Evolutionary conservation across 169 alveolate species (phyloP).

Genomic region (Plasmodium vinckei): DNA sequence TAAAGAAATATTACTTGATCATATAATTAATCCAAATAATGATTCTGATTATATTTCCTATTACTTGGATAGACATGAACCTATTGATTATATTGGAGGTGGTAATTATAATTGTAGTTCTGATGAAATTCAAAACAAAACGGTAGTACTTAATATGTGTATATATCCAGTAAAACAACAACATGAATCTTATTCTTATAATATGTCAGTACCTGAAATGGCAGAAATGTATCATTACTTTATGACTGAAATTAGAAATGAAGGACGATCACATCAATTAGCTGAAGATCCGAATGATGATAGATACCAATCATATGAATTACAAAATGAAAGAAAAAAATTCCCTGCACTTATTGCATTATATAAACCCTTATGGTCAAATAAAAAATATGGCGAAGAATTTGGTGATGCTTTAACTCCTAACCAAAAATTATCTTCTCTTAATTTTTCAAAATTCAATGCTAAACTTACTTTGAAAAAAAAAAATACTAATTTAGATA

Average conservation of each 20-base stretch:
- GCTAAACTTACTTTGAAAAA: constrained; percentile 23
- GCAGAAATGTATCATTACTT: constrained; percentile 85
- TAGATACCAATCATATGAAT: constrained; percentile 77
- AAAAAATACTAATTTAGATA: neutral
- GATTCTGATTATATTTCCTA: constrained; percentile 65
- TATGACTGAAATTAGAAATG: constrained; percentile 83
- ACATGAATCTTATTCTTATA: constrained; percentile 52
- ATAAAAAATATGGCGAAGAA: constrained; percentile 85
- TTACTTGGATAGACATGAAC: constrained; percentile 60
- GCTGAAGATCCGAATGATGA: constrained; percentile 78
- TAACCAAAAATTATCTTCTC: constrained; percentile 51
- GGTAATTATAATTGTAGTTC: constrained; percentile 44
- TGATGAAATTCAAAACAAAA: constrained; percentile 65
- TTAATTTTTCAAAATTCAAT: constrained; percentile 23
- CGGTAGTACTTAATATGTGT: constrained; percentile 70
- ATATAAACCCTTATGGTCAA: constrained; percentile 85
- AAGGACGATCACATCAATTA: constrained; percentile 81
- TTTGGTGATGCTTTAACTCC: constrained; percentile 84
- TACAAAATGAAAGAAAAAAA: constrained; percentile 78
- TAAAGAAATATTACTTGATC: constrained; percentile 60
- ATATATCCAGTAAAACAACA: constrained; percentile 48
- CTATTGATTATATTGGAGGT: constrained; percentile 73
- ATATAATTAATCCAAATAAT: constrained; percentile 43
- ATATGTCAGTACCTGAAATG: constrained; percentile 82
- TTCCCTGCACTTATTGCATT: constrained; percentile 82